Conservation (phyloP, 2,329 filamentous ascomycete genomes). For the Colletotrichum sp. region DNA sequence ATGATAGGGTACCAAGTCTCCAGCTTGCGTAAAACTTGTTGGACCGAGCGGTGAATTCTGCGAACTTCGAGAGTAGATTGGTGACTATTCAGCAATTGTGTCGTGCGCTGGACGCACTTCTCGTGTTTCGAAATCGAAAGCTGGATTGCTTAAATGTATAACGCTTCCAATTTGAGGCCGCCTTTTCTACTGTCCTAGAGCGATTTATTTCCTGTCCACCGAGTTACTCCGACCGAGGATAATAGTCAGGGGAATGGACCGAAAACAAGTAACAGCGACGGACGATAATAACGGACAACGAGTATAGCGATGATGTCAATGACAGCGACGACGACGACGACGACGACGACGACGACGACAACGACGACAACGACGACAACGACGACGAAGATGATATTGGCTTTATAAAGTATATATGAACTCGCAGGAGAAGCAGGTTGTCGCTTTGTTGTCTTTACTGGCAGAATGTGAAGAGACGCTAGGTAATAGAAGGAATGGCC, state of each 20-base stretch:
- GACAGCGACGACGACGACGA: no score
- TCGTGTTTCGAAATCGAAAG: neutral
- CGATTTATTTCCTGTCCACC: neutral
- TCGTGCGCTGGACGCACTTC: neutral
- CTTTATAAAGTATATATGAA: fast-evolving
- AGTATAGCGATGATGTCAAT: no score
- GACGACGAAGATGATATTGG: neutral
- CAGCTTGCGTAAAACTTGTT: neutral
- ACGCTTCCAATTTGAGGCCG: neutral
- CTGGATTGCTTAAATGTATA: neutral
- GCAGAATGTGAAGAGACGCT: neutral
- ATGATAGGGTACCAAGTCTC: neutral
- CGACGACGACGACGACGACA: no score
- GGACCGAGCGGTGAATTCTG: neutral
- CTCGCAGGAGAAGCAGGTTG: neutral
- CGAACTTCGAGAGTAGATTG: neutral
- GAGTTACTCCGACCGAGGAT: neutral
- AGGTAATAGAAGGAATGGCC: neutral
- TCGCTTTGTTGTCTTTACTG: no score
- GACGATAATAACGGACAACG: neutral
- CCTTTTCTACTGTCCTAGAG: neutral
- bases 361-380: no score
- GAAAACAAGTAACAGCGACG: neutral
- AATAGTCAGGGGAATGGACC: no score
- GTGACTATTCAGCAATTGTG: neutral